Conservation (phyloP, 768 basidiomycete species). For the Phlebiopsis flavidoalba region DNA sequence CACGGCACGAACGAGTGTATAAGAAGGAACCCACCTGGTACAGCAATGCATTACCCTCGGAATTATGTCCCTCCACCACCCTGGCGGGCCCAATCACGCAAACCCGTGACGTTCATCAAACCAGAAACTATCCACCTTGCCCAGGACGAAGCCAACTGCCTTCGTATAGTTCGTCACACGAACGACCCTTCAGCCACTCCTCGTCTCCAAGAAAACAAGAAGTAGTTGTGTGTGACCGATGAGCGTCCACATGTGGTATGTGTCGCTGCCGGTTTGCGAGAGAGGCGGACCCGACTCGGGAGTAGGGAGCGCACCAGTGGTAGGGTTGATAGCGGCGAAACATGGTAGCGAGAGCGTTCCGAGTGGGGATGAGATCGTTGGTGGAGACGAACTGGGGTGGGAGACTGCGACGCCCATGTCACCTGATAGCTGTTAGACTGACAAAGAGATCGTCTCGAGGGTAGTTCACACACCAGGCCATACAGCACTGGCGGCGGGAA, state of each 20-base stretch:
- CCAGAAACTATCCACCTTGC: slow-evolving; percentile 45
- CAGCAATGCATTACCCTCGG: slow-evolving; percentile 50
- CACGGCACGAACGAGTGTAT: not conserved
- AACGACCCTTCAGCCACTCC: not conserved
- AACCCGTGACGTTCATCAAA: slow-evolving; percentile 50
- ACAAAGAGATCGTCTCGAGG: too few species aligned
- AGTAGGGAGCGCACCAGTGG: slow-evolving; percentile 46
- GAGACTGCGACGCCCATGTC: slow-evolving; percentile 63
- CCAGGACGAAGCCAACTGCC: slow-evolving; percentile 48
- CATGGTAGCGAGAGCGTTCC: slow-evolving; percentile 55
- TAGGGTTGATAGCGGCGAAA: slow-evolving; percentile 47
- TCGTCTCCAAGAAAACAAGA: slow-evolving; percentile 49
- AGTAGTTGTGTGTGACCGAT: slow-evolving; percentile 58
- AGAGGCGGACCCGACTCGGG: slow-evolving; percentile 48
- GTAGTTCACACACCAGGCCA: slow-evolving; percentile 49
- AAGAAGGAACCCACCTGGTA: slow-evolving; percentile 32
- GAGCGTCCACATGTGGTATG: slow-evolving; percentile 58
- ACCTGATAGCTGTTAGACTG: too few species aligned
- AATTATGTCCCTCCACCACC: slow-evolving; percentile 53
- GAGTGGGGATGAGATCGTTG: slow-evolving; percentile 49
- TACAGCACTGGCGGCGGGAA: slow-evolving; percentile 39
- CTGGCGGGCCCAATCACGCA: slow-evolving; percentile 52
- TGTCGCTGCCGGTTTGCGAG: slow-evolving; percentile 40
- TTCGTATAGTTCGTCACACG: slow-evolving; percentile 54
- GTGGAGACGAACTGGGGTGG: slow-evolving; percentile 59